Evolutionary conservation across 108 stramenopile species (phyloP).

Genomic region (Schizochytrium sp.): DNA sequence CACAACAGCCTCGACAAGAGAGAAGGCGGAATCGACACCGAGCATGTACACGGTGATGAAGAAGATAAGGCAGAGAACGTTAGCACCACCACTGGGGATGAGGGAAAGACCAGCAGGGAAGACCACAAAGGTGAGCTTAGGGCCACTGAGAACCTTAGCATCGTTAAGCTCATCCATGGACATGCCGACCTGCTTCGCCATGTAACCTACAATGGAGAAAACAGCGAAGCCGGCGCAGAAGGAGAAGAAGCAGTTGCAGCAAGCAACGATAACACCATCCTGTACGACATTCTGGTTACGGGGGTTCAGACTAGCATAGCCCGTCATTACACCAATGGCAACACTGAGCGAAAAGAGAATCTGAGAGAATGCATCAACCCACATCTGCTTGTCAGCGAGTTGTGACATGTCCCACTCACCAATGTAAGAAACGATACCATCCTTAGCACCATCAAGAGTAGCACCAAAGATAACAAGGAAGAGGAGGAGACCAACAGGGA

Average conservation of each 20-base stretch:
- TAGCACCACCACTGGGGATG: slow-evolving; percentile 34
- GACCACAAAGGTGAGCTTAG: slow-evolving; percentile 59
- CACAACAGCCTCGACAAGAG: slow-evolving; percentile 66
- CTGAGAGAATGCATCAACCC: slow-evolving; percentile 63
- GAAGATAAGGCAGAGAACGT: slow-evolving; percentile 56
- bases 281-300: slow-evolving; percentile 29
- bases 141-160: background rate
- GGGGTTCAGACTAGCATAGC: slow-evolving; percentile 1
- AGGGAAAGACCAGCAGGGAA: slow-evolving; percentile 36
- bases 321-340: slow-evolving; percentile 53
- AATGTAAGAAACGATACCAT: slow-evolving; percentile 48
- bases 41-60: slow-evolving; percentile 58
- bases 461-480: slow-evolving; percentile 19
- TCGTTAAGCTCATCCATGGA: background rate
- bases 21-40: slow-evolving; percentile 24
- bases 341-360: slow-evolving; percentile 41
- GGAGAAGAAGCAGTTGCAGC: slow-evolving; percentile 29
- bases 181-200: background rate
- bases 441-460: slow-evolving; percentile 10
- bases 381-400: background rate
- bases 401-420: background rate
- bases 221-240: slow-evolving; percentile 60
- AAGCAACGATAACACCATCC: slow-evolving; percentile 19
- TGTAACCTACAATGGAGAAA: slow-evolving; percentile 61
- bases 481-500: slow-evolving; percentile 40